A percentile compares a stretch with the other conserved stretches of the same genome.
Conservation (phyloP, 108 stramenopile genomes). For the Cyclotella kingstonii region DNA sequence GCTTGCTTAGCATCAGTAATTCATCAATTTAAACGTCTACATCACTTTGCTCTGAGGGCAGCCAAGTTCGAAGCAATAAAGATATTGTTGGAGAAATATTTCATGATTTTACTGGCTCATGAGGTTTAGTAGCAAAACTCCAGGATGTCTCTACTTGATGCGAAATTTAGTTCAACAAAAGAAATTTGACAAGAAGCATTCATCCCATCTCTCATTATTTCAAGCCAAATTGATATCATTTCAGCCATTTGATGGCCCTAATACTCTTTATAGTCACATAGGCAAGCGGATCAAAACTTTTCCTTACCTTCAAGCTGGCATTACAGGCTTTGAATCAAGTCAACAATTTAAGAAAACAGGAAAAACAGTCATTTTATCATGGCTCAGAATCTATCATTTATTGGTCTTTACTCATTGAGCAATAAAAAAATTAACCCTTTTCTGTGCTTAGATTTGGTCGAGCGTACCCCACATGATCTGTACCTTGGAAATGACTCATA, state of each 20-base stretch:
- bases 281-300: background rate
- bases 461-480: background rate
- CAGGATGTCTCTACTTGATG: background rate
- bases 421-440: conserved; percentile 3
- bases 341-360: conserved; percentile 1
- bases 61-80: no score
- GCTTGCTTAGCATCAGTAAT: no score
- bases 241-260: background rate
- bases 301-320: conserved; percentile 1
- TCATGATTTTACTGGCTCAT: background rate
- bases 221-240: conserved; percentile 1
- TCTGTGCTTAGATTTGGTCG: background rate
- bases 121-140: background rate
- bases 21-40: no score
- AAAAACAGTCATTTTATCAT: background rate
- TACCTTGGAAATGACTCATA: background rate
- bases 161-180: background rate
- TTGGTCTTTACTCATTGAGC: background rate
- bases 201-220: conserved; percentile 2
- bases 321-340: background rate
- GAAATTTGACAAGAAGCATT: background rate
- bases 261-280: conserved; percentile 2
- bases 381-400: background rate
- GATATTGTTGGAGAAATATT: background rate
- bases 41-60: no score